A percentile compares a stretch with the other conserved stretches of the same genome.
phyloP scores from a whole-genome alignment of 495 filamentous ascomycete species.

The Aspergillus nidulans region DNA sequence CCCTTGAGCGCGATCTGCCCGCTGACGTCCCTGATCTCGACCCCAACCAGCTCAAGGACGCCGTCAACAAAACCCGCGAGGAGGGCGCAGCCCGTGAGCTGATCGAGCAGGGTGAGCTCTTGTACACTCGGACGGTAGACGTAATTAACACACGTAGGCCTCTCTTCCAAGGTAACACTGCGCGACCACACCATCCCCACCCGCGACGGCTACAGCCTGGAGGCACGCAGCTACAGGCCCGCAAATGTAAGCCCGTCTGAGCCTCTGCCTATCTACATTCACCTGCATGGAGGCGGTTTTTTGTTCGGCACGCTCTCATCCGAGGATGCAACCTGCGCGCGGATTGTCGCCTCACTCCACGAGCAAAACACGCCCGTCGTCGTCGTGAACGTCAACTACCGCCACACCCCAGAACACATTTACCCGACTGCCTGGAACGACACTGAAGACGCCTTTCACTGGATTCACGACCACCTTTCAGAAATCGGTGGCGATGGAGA shows the following conservation, averaged over 20 bases:
- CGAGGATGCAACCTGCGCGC: slow-evolving; percentile 45
- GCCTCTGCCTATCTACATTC: slow-evolving; percentile 40
- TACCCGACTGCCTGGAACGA: slow-evolving; percentile 46
- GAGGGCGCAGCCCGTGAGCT: slow-evolving; percentile 26
- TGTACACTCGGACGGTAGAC: neutral
- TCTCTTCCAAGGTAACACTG: slow-evolving; percentile 23
- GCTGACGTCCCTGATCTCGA: slow-evolving; percentile 14
- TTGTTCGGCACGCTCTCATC: slow-evolving; percentile 41
- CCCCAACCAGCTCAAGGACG: slow-evolving; percentile 21
- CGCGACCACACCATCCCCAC: slow-evolving; percentile 32
- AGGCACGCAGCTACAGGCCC: slow-evolving; percentile 42
- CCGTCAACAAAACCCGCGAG: slow-evolving; percentile 33
- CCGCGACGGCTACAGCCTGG: slow-evolving; percentile 38
- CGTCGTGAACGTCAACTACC: slow-evolving; percentile 45
- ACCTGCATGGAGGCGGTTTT: slow-evolving; percentile 50
- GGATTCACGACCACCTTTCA: slow-evolving; percentile 32
- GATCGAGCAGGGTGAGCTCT: slow-evolving; percentile 21
- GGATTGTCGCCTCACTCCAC: slow-evolving; percentile 27
- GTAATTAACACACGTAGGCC: slow-evolving; percentile 5
- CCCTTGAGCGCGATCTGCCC: slow-evolving; percentile 30
- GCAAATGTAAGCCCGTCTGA: slow-evolving; percentile 16
- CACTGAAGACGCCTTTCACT: slow-evolving; percentile 43
- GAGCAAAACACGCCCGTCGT: slow-evolving; percentile 20
- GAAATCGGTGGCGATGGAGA: slow-evolving; percentile 26
- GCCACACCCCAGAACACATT: slow-evolving; percentile 41